These are phyloP conservation scores for Rhodotorula taiwanensis DNA, from an alignment of 768 basidiomycete genomes.

Conservation along the genomic window DNA sequence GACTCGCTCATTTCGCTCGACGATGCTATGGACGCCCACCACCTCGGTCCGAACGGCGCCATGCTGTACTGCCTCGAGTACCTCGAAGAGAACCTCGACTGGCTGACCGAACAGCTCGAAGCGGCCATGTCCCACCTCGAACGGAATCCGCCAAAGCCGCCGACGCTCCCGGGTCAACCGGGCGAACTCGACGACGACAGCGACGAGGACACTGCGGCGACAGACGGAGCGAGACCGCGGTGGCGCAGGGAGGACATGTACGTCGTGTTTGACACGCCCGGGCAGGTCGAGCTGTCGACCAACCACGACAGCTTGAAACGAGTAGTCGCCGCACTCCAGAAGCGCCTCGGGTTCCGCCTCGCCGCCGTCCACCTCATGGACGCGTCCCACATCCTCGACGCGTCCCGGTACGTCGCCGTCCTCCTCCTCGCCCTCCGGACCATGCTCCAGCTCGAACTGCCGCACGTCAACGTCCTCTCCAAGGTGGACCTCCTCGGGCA, in stretches of 20 bases:
- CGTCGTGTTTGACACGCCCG: slow-evolving; percentile 89
- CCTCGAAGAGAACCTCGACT: slow-evolving; percentile 85
- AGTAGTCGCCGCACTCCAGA: slow-evolving; percentile 65
- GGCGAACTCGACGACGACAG: slow-evolving; percentile 52
- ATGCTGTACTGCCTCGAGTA: slow-evolving; percentile 97
- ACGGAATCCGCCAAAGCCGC: slow-evolving; percentile 10
- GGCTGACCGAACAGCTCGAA: slow-evolving; percentile 47
- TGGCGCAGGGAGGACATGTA: slow-evolving; percentile 66
- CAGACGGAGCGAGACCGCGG: slow-evolving; percentile 43
- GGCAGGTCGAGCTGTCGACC: slow-evolving; percentile 95
- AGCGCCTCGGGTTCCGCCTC: slow-evolving; percentile 75
- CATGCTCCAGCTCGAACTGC: slow-evolving; percentile 98
- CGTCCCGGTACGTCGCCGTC: slow-evolving; percentile 87
- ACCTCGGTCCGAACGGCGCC: slow-evolving; percentile 88
- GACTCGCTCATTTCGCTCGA: slow-evolving; percentile 75
- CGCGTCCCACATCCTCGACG: slow-evolving; percentile 93
- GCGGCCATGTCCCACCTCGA: slow-evolving; percentile 74
- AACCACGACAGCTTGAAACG: slow-evolving; percentile 83
- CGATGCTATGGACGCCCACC: slow-evolving; percentile 75
- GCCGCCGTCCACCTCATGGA: slow-evolving; percentile 93
- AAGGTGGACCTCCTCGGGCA: slow-evolving; percentile 86
- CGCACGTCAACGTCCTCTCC: slow-evolving; percentile 92
- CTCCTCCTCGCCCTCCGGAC: slow-evolving; percentile 84
- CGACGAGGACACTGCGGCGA: slow-evolving; percentile 56
- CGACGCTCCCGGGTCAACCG: too few relatives aligned